Base-by-base conservation (phyloP, 1,284 basidiomycete species). In the Leccinum idahoense region DNA sequence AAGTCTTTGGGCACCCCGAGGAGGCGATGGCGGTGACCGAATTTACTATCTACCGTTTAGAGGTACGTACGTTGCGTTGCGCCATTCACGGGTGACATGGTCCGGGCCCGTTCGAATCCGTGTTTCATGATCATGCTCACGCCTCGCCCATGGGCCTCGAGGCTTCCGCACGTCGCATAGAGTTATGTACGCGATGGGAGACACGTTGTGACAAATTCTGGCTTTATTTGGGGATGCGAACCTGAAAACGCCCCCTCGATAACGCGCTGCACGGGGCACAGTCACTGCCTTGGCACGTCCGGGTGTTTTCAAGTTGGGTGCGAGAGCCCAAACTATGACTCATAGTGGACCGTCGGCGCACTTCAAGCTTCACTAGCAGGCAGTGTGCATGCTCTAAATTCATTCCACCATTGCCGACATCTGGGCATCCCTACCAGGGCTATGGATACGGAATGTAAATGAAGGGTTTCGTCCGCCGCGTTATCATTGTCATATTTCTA, bases 21-120 rank as follows among this genome's bases (percentile, higher is more conserved):
- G 84, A 85, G 66, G 15, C 29, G 2, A 85, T 92, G 61, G 84
- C 89, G 32, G 81, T 92, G 63, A 86, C 85, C 12, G 86, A 90
- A 67, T 93, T 94, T 76, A 23, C 20, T 23, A 85, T 89, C 71
- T 86, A 88, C 76, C 85, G 86, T 60, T 80, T 91, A 61, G 83
- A 90, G 81, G 88, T 88, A 66, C 20, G 77, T 73, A 66, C 20
- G 77, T 73, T 20, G 2, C 10, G n/a, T 49, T 49, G 8, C n/a
- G 4, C n/a, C 44, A 7, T 7, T 26, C 14, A 4, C 35, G 11
- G 7, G 49, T 4, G 39, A 53, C 10, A 35, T 60, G 59, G 18
- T 60, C 54, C 32, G 46, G n/a, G 5, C 18, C 54, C 23, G 37
- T 32, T 35, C 35, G 15, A n/a, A 35, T n/a, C 18, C 46, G 44